Percentiles rank a stretch among this genome's conserved stretches.
Conservation (phyloP, 768 basidiomycete species). For the Dentipellis fragilis region DNA sequence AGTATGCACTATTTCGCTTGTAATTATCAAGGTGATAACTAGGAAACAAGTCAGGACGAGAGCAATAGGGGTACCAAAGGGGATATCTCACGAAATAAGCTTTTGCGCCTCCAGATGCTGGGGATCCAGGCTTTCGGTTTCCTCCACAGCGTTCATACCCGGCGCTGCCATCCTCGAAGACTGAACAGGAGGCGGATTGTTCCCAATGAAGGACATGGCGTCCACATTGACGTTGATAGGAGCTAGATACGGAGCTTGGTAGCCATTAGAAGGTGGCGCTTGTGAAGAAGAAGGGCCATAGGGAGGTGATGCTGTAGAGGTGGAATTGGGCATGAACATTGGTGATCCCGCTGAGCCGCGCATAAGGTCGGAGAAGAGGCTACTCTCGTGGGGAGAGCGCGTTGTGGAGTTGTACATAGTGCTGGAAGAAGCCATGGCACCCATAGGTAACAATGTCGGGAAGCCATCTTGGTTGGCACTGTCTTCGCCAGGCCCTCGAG, state of each 20-base stretch:
- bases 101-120: slow-evolving; percentile 75
- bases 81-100: slow-evolving; percentile 54
- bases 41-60: slow-evolving; percentile 1
- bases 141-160: slow-evolving; percentile 9
- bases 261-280: slow-evolving; percentile 10
- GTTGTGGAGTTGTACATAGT: slow-evolving; percentile 34
- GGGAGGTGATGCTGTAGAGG: slow-evolving; percentile 24
- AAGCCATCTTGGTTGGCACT: slow-evolving; percentile 38
- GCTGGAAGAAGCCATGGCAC: slow-evolving; percentile 24
- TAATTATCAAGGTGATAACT: slow-evolving; percentile 92
- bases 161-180: slow-evolving; percentile 12
- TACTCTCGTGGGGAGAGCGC: slow-evolving; percentile 34
- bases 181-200: slow-evolving; percentile 16
- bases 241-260: slow-evolving; percentile 40
- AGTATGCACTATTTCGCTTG: slow-evolving; percentile 76
- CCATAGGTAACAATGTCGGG: slow-evolving; percentile 49
- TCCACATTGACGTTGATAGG: slow-evolving; percentile 52
- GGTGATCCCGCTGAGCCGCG: slow-evolving; percentile 36
- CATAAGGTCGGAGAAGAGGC: slow-evolving; percentile 32
- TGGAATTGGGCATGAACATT: slow-evolving; percentile 38
- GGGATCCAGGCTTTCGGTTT: slow-evolving; percentile 59
- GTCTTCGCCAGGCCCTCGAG: slow-evolving; percentile 29
- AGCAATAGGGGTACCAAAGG: not conserved
- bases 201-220: slow-evolving; percentile 34
- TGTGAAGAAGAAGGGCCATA: slow-evolving; percentile 16